Conservation (phyloP, 2,329 filamentous ascomycete species). For the Colletotrichum incanum region DNA sequence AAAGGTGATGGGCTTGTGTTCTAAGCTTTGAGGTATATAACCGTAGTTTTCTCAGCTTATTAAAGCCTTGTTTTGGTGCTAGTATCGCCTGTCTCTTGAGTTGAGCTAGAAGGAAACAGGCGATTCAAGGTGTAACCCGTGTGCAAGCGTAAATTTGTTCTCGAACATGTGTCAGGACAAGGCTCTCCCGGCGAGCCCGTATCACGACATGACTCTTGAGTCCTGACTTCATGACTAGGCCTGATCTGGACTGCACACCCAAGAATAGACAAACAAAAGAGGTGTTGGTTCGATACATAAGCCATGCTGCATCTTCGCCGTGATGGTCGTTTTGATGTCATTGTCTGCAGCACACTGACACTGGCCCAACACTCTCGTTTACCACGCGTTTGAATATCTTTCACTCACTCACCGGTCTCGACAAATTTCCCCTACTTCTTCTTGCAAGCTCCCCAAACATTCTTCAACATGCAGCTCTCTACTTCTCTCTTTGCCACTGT, state of each 20-base stretch:
- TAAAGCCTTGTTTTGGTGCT: not conserved
- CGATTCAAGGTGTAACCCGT: not conserved
- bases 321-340: not conserved
- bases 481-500: not conserved
- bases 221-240: not conserved
- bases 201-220: not conserved
- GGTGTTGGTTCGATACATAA: not conserved
- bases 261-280: not conserved
- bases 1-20: too few relatives aligned
- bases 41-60: not conserved
- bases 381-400: not conserved
- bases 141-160: not conserved
- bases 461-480: not conserved
- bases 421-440: not conserved
- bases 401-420: not conserved
- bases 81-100: not conserved
- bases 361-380: not conserved
- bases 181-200: not conserved
- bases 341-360: not conserved
- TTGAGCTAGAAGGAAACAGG: not conserved
- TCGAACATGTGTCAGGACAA: not conserved
- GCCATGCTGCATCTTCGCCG: not conserved
- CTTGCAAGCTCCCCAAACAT: not conserved
- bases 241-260: not conserved
- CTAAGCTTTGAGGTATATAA: too few relatives aligned